phyloP scores from a whole-genome alignment of 495 filamentous ascomycete species.

The Podospora pseudoanserina region DNA sequence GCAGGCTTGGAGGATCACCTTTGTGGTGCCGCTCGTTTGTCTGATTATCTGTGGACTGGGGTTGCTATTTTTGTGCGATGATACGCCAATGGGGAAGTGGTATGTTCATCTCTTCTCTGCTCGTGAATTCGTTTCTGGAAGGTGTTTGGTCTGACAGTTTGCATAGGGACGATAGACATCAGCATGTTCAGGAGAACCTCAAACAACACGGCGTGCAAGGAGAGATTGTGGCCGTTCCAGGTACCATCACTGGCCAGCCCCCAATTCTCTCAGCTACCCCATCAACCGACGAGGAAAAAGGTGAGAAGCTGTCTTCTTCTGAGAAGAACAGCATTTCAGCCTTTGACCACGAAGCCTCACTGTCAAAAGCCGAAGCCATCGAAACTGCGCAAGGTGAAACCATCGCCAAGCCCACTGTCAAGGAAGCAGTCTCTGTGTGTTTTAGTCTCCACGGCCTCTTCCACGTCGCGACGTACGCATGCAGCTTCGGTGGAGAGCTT shows the following conservation, averaged over 20 bases:
- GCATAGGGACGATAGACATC: slow-evolving; percentile 16
- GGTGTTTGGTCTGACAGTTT: not conserved
- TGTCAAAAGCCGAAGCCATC: slow-evolving; percentile 23
- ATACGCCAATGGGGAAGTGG: slow-evolving; percentile 80
- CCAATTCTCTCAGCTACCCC: slow-evolving; percentile 6
- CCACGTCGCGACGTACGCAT: slow-evolving; percentile 70
- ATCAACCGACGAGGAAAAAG: slow-evolving; percentile 16
- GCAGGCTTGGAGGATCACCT: slow-evolving; percentile 79
- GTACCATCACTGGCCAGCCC: slow-evolving; percentile 55
- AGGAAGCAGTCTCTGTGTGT: slow-evolving; percentile 45
- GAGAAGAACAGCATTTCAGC: not conserved
- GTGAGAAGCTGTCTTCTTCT: not conserved
- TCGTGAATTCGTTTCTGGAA: not conserved
- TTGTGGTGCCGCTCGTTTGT: slow-evolving; percentile 78
- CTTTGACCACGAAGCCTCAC: not conserved
- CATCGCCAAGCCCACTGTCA: slow-evolving; percentile 61
- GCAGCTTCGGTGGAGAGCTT: slow-evolving; percentile 81
- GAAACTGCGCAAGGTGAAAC: slow-evolving; percentile 59
- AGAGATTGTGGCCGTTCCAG: slow-evolving; percentile 49
- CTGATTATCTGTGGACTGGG: slow-evolving; percentile 60
- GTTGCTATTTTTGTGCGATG: slow-evolving; percentile 73
- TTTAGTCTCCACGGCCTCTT: slow-evolving; percentile 65
- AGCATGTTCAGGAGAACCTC: slow-evolving; percentile 17
- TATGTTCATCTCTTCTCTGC: not conserved
- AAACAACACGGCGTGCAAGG: slow-evolving; percentile 6